Percentiles rank a stretch among this genome's conserved stretches.
These are phyloP conservation scores for Pholiota microspora DNA, from an alignment of 768 basidiomycete genomes.

Conservation along the genomic window DNA sequence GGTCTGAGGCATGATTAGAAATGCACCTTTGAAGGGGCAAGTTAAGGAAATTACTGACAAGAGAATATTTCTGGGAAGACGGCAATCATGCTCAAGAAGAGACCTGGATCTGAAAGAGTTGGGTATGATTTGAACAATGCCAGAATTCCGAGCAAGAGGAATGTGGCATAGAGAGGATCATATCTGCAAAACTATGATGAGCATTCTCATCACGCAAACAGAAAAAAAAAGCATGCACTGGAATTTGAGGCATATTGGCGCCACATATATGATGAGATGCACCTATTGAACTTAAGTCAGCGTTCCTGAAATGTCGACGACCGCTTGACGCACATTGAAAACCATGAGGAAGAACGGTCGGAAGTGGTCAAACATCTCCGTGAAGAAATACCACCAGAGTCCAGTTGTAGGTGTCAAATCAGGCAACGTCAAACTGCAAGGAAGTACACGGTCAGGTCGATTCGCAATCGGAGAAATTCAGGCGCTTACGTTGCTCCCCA, in stretches of 20 bases:
- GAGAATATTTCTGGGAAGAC: constrained; percentile 84
- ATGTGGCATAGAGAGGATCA: constrained; percentile 80
- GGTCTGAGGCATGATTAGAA: constrained; percentile 45
- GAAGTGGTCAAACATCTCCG: constrained; percentile 99
- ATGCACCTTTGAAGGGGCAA: too few species aligned
- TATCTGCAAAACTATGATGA: constrained; percentile 46
- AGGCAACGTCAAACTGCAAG: constrained; percentile 68
- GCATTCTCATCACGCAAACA: neutral
- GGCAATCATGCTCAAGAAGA: constrained; percentile 78
- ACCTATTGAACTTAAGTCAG: constrained; percentile 40
- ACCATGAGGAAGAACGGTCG: constrained; percentile 93
- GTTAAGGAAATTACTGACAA: constrained; percentile 48
- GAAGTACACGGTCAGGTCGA: neutral
- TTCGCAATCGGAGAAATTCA: neutral
- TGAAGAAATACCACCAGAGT: constrained; percentile 99
- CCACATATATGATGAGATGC: constrained; percentile 79
- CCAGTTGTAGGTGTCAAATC: constrained; percentile 94
- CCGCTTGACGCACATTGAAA: constrained; percentile 67
- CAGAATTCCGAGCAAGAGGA: constrained; percentile 73
- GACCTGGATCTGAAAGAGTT: constrained; percentile 82
- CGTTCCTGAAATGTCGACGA: neutral
- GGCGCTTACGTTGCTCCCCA: constrained; percentile 80
- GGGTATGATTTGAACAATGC: constrained; percentile 91
- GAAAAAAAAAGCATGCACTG: constrained; percentile 44
- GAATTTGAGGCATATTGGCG: constrained; percentile 87